Evolutionary conservation across 306 rosid species (phyloP).

Genomic region (Rosa chinensis): DNA sequence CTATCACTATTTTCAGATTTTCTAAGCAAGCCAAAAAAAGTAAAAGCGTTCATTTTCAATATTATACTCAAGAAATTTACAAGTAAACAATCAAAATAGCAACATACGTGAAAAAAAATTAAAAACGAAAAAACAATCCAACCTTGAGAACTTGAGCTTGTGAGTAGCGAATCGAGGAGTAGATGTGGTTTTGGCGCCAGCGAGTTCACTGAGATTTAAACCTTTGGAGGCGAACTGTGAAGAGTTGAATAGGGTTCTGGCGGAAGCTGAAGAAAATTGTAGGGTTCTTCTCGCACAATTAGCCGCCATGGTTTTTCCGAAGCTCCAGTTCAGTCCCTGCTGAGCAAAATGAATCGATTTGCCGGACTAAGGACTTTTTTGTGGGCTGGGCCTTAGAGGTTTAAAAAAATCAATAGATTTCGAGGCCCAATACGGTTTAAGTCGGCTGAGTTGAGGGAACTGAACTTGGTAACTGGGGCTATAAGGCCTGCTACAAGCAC

Average conservation of each 20-base stretch:
- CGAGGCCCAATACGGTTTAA: no score
- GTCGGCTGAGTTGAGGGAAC: no score
- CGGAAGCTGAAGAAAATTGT: conserved; percentile 54
- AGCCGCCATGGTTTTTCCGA: conserved; percentile 57
- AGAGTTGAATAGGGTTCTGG: conserved; percentile 48
- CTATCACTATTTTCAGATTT: not conserved
- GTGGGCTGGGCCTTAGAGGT: conserved; percentile 23
- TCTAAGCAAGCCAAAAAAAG: not conserved
- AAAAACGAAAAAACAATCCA: not conserved
- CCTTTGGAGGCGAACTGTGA: conserved; percentile 42
- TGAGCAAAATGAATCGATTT: not conserved
- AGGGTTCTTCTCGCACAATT: conserved; percentile 56
- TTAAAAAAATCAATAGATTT: no score
- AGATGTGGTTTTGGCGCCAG: conserved; percentile 33
- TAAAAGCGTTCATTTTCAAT: not conserved
- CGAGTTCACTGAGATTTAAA: conserved; percentile 37
- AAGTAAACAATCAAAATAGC: not conserved
- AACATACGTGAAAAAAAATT: not conserved
- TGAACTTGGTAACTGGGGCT: no score
- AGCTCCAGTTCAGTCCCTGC: not conserved
- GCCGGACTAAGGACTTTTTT: conserved; percentile 5
- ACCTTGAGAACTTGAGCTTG: conserved; percentile 60
- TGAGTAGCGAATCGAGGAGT: conserved; percentile 35
- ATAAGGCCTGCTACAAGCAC: no score
- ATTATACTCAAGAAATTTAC: not conserved